phyloP scores from a whole-genome alignment of 805 yeast species.

The Yarrowia sp. region DNA sequence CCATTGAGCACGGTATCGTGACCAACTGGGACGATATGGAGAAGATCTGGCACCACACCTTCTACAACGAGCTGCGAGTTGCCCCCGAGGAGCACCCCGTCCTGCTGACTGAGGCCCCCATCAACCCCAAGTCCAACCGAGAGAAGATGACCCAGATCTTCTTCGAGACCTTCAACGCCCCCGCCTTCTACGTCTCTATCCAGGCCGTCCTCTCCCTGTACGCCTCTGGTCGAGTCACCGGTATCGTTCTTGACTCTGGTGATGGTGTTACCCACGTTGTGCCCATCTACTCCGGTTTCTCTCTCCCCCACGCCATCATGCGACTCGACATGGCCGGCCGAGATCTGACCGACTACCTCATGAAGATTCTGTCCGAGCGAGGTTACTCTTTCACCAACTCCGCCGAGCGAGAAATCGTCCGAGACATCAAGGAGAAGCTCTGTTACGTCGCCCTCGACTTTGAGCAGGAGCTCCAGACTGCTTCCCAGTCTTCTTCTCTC shows the following conservation, averaged over 20 bases:
- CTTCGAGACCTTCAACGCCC: slow-evolving; percentile 99
- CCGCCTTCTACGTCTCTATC: slow-evolving; percentile 98
- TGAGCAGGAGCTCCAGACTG: slow-evolving; percentile 99
- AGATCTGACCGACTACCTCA: slow-evolving; percentile 97
- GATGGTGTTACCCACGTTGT: slow-evolving; percentile 99
- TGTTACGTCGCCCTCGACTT: slow-evolving; percentile 99
- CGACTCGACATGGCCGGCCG: slow-evolving; percentile 99
- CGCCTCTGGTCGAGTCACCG: slow-evolving; percentile 99
- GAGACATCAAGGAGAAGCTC: slow-evolving; percentile 95
- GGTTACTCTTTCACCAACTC: slow-evolving; percentile 98
- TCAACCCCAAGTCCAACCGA: slow-evolving; percentile 99
- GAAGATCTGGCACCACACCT: slow-evolving; percentile 99
- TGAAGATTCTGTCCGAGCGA: slow-evolving; percentile 97
- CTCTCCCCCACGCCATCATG: slow-evolving; percentile 97
- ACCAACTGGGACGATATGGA: slow-evolving; percentile 99
- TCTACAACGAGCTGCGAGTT: slow-evolving; percentile 99
- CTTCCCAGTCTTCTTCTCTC: slow-evolving; percentile 95
- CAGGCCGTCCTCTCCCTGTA: slow-evolving; percentile 98
- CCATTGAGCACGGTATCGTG: slow-evolving; percentile 99
- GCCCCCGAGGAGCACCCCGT: slow-evolving; percentile 99
- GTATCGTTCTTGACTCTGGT: slow-evolving; percentile 99
- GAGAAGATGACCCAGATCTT: slow-evolving; percentile 99
- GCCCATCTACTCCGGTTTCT: slow-evolving; percentile 99
- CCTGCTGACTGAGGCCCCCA: slow-evolving; percentile 98
- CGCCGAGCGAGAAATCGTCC: slow-evolving; percentile 96